Conservation (phyloP, 495 filamentous ascomycete species). For the Filosporella fistucella region DNA sequence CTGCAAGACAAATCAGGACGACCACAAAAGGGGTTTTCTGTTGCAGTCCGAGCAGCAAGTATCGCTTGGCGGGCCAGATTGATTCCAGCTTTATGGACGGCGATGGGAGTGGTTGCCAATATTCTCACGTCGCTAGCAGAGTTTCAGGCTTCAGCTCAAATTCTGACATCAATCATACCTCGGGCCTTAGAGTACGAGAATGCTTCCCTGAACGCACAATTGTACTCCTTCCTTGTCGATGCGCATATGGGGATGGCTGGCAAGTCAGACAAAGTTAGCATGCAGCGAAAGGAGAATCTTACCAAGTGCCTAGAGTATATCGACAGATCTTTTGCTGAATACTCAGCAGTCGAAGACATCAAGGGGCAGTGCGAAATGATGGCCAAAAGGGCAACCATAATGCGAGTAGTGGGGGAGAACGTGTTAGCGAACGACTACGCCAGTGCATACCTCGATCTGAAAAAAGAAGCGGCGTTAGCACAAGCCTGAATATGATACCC, state of each 20-base stretch:
- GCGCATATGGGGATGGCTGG: slow-evolving; percentile 81
- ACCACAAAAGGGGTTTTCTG: slow-evolving; percentile 76
- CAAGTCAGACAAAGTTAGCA: slow-evolving; percentile 24
- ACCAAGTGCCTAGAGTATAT: slow-evolving; percentile 62
- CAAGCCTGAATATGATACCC: slow-evolving; percentile 21
- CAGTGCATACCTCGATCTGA: slow-evolving; percentile 61
- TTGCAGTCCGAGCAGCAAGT: slow-evolving; percentile 74
- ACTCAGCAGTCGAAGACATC: slow-evolving; percentile 68
- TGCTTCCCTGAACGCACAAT: slow-evolving; percentile 54
- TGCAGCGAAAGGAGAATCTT: slow-evolving; percentile 51
- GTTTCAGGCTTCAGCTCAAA: slow-evolving; percentile 60
- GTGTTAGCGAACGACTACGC: slow-evolving; percentile 72
- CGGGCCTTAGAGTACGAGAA: slow-evolving; percentile 75
- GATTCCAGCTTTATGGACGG: slow-evolving; percentile 71
- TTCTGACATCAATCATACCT: slow-evolving; percentile 75
- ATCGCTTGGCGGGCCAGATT: slow-evolving; percentile 70
- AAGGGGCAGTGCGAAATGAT: slow-evolving; percentile 76
- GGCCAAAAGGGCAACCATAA: slow-evolving; percentile 79
- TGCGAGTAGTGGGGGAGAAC: slow-evolving; percentile 68
- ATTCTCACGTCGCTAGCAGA: slow-evolving; percentile 71
- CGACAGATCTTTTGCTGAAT: slow-evolving; percentile 60
- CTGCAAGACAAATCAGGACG: slow-evolving; percentile 67
- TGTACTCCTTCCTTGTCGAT: slow-evolving; percentile 77
- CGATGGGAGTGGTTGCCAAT: slow-evolving; percentile 62
- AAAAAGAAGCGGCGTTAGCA: slow-evolving; percentile 31